phyloP scores from a whole-genome alignment of 2,329 filamentous ascomycete genomes.

The Stachybotrys chartarum region DNA sequence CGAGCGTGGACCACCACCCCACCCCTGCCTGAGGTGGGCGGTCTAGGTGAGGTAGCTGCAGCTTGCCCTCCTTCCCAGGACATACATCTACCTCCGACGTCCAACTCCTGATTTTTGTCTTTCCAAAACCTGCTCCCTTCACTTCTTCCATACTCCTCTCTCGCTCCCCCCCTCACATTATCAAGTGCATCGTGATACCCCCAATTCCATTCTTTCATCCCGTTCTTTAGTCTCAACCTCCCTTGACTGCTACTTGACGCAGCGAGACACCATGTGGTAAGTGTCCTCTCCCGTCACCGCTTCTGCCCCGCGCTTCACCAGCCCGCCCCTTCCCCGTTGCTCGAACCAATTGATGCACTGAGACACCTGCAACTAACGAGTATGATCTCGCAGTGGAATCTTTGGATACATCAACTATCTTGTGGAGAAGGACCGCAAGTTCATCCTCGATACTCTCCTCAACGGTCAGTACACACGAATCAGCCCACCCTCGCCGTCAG shows the following conservation, averaged over 20 bases:
- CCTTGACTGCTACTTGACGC: constrained; percentile 4
- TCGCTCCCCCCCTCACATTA: constrained; percentile 13
- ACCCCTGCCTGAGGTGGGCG: neutral
- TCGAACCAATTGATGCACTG: neutral
- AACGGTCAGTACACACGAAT: constrained; percentile 61
- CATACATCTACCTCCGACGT: constrained; percentile 1
- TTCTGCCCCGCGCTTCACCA: constrained; percentile 8
- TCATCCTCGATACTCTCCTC: constrained; percentile 90
- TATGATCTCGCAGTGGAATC: constrained; percentile 59
- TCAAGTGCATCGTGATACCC: constrained; percentile 21
- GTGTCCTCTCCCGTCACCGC: constrained; percentile 5
- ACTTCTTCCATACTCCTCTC: constrained; percentile 8
- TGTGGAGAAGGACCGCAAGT: constrained; percentile 97
- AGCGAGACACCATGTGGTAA: constrained; percentile 21
- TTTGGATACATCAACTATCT: constrained; percentile 99
- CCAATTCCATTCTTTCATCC: constrained; percentile 8
- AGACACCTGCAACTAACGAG: neutral
- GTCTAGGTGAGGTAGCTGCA: neutral
- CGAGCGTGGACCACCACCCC: too few relatives aligned
- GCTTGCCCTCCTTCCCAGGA: neutral
- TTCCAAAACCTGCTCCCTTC: constrained; percentile 1
- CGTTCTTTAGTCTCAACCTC: constrained; percentile 6
- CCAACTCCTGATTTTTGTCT: neutral
- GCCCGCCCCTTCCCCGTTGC: neutral
- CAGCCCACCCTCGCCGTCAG: constrained; percentile 2